These are phyloP conservation scores for Colletotrichum tabaci DNA, from an alignment of 2,329 filamentous ascomycete genomes.

Conservation along the genomic window DNA sequence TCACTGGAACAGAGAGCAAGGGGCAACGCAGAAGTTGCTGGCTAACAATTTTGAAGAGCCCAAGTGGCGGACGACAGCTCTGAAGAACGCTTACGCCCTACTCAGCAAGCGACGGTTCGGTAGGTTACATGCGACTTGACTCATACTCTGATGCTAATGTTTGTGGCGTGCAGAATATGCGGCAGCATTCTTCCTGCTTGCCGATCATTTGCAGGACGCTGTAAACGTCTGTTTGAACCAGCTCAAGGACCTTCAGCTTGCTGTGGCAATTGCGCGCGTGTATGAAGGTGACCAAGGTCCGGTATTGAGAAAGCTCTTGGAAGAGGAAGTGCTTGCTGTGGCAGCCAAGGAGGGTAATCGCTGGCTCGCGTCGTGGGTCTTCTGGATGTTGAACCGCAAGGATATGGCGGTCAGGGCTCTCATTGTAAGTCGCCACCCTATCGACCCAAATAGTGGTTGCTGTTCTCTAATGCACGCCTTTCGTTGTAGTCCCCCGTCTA, in stretches of 20 bases:
- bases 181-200: conserved; percentile 94
- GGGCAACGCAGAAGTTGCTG: conserved; percentile 82
- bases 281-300: conserved; percentile 89
- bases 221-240: conserved; percentile 90
- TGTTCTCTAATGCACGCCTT: background rate
- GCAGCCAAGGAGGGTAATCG: conserved; percentile 88
- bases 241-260: conserved; percentile 89
- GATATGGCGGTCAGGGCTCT: conserved; percentile 89
- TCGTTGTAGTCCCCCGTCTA: conserved; percentile 81
- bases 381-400: conserved; percentile 87
- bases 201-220: conserved; percentile 86
- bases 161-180: conserved; percentile 82
- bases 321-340: conserved; percentile 83
- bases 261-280: conserved; percentile 87
- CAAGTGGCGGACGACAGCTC: conserved; percentile 88
- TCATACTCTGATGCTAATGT: conserved; percentile 49
- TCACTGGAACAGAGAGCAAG: conserved; percentile 88
- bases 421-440: conserved; percentile 70
- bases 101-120: conserved; percentile 91
- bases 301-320: conserved; percentile 80
- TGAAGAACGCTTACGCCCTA: conserved; percentile 97
- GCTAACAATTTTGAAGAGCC: conserved; percentile 92
- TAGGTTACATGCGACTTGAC: conserved; percentile 54
- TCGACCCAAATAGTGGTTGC: background rate
- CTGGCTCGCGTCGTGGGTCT: conserved; percentile 96